Conservation (phyloP, 75 land plant genomes). For the Cupressus sempervirens region DNA sequence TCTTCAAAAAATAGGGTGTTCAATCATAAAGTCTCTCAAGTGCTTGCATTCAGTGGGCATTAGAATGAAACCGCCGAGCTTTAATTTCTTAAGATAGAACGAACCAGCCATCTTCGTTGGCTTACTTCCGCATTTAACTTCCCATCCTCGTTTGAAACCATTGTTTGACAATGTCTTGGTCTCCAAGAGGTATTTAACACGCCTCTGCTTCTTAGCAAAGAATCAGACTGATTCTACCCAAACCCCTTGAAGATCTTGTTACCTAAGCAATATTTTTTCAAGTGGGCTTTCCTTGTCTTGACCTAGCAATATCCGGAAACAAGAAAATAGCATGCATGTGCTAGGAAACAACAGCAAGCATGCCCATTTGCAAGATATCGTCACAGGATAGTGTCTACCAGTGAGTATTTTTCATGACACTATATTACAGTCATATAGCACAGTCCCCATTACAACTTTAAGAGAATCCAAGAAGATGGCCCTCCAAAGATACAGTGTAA, state of each 20-base stretch:
- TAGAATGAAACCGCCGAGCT: background rate
- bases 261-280: slow-evolving; percentile 4
- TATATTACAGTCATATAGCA: too few species aligned
- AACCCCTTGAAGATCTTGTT: background rate
- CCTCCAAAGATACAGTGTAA: too few species aligned
- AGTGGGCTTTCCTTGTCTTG: slow-evolving; percentile 9
- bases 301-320: slow-evolving; percentile 10
- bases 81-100: background rate
- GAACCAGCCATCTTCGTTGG: background rate
- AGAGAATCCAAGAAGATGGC: too few species aligned
- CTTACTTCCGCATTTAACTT: too few species aligned
- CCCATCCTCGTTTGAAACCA: background rate
- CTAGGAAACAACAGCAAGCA: background rate
- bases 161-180: background rate
- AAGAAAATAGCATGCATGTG: background rate
- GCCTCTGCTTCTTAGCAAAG: background rate
- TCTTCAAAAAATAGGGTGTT: background rate
- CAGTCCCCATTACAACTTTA: too few species aligned
- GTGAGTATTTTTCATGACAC: too few species aligned
- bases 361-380: background rate
- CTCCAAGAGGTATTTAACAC: background rate
- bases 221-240: background rate
- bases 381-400: too few species aligned
- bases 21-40: background rate
- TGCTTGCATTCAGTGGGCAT: background rate